Percentiles rank a stretch among this genome's conserved stretches.
Evolutionary conservation across 352 stramenopile species (phyloP).

Genomic region (Globisporangium acanthophoron): DNA sequence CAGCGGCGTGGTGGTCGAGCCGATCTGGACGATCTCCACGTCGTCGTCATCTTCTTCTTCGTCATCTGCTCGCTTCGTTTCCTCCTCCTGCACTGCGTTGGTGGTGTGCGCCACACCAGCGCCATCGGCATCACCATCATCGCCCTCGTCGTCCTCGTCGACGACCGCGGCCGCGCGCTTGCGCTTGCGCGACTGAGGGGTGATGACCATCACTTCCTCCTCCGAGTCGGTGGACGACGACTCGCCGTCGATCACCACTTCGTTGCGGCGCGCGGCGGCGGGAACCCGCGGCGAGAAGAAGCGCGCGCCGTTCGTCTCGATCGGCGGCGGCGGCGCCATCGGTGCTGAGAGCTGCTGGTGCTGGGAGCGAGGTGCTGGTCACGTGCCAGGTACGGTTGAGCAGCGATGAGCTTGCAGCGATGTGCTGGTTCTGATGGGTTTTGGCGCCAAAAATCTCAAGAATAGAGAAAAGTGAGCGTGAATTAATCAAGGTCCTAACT

Average conservation of each 20-base stretch:
- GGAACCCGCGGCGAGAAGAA: slow-evolving; percentile 8
- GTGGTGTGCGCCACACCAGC: background rate
- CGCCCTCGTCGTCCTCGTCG: slow-evolving; percentile 51
- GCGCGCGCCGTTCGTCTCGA: background rate
- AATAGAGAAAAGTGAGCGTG: background rate
- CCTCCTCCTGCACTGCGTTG: background rate
- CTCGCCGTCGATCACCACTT: slow-evolving; percentile 75
- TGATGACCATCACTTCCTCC: slow-evolving; percentile 49
- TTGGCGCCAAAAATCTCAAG: background rate
- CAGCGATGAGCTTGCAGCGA: background rate
- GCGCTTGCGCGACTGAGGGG: slow-evolving; percentile 57
- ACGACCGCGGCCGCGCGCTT: slow-evolving; percentile 47
- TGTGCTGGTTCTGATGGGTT: background rate
- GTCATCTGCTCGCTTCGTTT: slow-evolving; percentile 7
- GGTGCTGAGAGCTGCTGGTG: background rate
- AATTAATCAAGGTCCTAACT: no score
- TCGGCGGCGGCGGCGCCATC: background rate
- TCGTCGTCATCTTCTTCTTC: slow-evolving; percentile 48
- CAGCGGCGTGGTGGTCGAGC: slow-evolving; percentile 13
- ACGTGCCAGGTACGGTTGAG: background rate
- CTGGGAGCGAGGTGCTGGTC: background rate
- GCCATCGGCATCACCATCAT: background rate
- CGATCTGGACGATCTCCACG: slow-evolving; percentile 43
- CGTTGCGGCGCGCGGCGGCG: slow-evolving; percentile 15
- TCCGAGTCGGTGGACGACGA: slow-evolving; percentile 43